phyloP scores from a whole-genome alignment of 768 basidiomycete genomes.

The Suillus subaureus region DNA sequence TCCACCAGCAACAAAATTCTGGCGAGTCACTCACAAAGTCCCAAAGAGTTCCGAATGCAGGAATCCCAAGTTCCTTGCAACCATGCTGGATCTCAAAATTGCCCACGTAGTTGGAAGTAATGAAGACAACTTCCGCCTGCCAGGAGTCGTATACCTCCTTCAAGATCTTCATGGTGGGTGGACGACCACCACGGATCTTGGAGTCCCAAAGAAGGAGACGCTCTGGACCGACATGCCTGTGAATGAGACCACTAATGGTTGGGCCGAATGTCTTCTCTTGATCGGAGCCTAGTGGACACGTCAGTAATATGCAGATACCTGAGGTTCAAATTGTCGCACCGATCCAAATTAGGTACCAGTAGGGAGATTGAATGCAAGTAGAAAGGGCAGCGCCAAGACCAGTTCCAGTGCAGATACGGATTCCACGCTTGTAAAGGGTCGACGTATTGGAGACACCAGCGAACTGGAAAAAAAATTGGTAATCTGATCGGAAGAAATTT shows the following conservation, averaged over 20 bases:
- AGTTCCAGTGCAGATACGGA: slow-evolving; percentile 82
- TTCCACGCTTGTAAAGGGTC: slow-evolving; percentile 75
- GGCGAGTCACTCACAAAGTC: slow-evolving; percentile 50
- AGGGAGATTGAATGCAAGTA: slow-evolving; percentile 74
- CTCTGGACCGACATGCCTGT: slow-evolving; percentile 70
- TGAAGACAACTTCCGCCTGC: slow-evolving; percentile 81
- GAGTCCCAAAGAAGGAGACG: slow-evolving; percentile 79
- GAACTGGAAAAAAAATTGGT: slow-evolving; percentile 43
- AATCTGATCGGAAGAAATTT: background rate
- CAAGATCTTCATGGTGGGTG: slow-evolving; percentile 76
- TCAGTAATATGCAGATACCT: slow-evolving; percentile 14
- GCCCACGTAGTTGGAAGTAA: slow-evolving; percentile 81
- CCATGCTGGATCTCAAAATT: slow-evolving; percentile 82
- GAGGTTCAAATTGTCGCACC: slow-evolving; percentile 37
- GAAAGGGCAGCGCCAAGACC: slow-evolving; percentile 80
- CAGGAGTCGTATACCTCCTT: slow-evolving; percentile 68
- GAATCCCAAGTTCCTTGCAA: slow-evolving; percentile 69
- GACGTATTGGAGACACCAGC: slow-evolving; percentile 84
- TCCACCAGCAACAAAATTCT: slow-evolving; percentile 5
- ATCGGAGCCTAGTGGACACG: slow-evolving; percentile 58
- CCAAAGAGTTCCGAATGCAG: slow-evolving; percentile 71
- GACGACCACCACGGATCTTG: slow-evolving; percentile 71
- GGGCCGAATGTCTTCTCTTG: slow-evolving; percentile 86
- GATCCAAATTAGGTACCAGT: slow-evolving; percentile 84
- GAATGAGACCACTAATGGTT: slow-evolving; percentile 74